Evolutionary conservation across 495 filamentous ascomycete species (phyloP).

Genomic region (Cercophora scortea): DNA sequence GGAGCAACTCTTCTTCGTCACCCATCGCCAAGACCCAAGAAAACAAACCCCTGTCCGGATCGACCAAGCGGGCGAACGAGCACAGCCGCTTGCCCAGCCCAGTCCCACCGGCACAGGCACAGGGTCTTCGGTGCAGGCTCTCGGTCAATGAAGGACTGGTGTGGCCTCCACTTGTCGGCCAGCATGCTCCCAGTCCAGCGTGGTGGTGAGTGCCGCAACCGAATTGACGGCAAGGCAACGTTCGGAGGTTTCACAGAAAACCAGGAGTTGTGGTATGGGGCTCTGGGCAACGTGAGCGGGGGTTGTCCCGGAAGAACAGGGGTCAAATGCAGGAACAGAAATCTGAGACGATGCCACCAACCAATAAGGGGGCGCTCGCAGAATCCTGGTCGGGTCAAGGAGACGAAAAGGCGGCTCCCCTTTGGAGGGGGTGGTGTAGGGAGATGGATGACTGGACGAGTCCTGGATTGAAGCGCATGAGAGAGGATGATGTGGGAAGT

Average conservation of each 20-base stretch:
- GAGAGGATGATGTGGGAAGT: not conserved
- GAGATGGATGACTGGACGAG: too few relatives aligned
- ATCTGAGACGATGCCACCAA: conserved; percentile 18
- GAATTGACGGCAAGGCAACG: not conserved
- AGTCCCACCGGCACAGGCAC: not conserved
- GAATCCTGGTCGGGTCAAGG: conserved; percentile 12
- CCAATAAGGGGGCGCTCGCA: conserved; percentile 15
- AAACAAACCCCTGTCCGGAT: not conserved
- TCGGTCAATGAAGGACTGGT: not conserved
- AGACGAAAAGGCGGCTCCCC: conserved; percentile 4
- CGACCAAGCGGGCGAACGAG: not conserved
- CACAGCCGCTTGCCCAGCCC: conserved; percentile 1
- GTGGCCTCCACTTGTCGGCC: not conserved
- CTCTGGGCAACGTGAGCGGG: conserved; percentile 5
- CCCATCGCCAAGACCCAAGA: too few relatives aligned
- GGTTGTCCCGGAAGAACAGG: not conserved
- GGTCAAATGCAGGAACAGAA: conserved; percentile 22
- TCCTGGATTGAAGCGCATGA: not conserved
- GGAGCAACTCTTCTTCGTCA: not conserved
- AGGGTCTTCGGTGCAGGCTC: not conserved
- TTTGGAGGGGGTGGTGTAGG: not conserved
- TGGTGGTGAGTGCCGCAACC: not conserved
- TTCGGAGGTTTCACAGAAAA: not conserved
- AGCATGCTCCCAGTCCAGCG: not conserved
- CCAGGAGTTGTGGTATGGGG: conserved; percentile 17